Percentiles rank a stretch among this genome's conserved stretches.
Conservation (phyloP, 169 alveolate genomes). For the Plasmodium chabaudi region DNA sequence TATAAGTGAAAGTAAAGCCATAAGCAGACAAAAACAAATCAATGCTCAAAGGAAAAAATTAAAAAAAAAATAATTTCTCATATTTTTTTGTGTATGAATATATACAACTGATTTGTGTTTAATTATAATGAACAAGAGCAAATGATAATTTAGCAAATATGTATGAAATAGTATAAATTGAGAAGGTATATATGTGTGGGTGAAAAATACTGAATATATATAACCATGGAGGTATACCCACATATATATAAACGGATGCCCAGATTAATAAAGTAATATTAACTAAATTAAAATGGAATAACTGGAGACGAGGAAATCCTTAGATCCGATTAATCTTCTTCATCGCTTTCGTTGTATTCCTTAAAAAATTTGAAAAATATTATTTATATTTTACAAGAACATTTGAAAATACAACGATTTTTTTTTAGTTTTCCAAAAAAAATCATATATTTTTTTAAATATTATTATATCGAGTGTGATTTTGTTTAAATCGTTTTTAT, state of each 20-base stretch:
- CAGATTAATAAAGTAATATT: neutral
- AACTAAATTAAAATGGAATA: neutral
- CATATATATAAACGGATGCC: neutral
- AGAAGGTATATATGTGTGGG: no score
- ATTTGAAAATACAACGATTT: neutral
- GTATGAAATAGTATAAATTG: neutral
- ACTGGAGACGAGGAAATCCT: neutral
- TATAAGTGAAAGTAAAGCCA: constrained; percentile 84
- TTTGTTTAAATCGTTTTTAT: neutral
- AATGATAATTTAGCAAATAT: neutral
- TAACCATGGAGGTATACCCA: neutral
- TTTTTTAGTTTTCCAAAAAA: neutral
- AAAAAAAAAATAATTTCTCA: constrained; percentile 58
- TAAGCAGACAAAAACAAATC: constrained; percentile 85
- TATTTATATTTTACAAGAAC: neutral
- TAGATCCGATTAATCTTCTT: constrained; percentile 22
- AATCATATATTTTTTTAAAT: neutral
- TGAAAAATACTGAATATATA: no score
- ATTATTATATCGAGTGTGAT: neutral
- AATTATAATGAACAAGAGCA: neutral
- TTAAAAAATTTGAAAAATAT: constrained; percentile 11
- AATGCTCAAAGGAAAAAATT: constrained; percentile 79
- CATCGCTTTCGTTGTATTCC: constrained; percentile 54
- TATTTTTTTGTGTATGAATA: neutral
- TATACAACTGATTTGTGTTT: neutral